Base-by-base conservation (phyloP, 768 basidiomycete species). In the Tricholoma sp. region DNA sequence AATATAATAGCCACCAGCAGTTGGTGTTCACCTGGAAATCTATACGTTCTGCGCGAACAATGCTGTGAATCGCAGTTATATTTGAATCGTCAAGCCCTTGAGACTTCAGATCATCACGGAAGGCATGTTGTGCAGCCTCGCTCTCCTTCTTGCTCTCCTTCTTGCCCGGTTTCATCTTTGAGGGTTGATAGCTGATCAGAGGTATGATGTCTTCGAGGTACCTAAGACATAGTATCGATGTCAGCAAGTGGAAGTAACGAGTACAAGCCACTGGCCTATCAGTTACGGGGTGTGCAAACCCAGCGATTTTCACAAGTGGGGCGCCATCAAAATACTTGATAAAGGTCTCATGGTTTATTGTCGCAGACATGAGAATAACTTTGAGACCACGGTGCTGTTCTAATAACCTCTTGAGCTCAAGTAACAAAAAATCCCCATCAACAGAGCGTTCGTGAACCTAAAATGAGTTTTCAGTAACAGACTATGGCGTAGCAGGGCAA, bases 371-470 rank as follows among this genome's bases (percentile, higher is more conserved):
- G 47, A 96, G 78, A 18, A 95, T 72, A 18, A 98, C 78, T 67
- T 90, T 94, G 62, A 97, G 78, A 1, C 68, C 79, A 18, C 75
- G 71, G 63, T 92, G 86, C 17, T 67, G 76, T 58, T 74, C 73
- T 45, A 96, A 69, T 12, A 97, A 72, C 62, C 92, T 88, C 57
- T 86, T 84, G 24, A 97, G 74, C 66, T 95, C 87, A 5, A 96
- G 80, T 1, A 98, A 77, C 44, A 98, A 74, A 62, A 98, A 87
- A 68, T 98, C 95, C 18, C 90, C 85, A 63, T 96, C 94, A 6
- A 96, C 84, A 10, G 90, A 91, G 24, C 94, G 84, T 70, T 98
- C 94, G 65, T 98, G 94, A 8, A 92, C 89, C 89, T 94, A 33
- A 8, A 6, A 15, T 3, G n/a, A 42, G n/a, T 17, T 13, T 12